These are phyloP conservation scores for Posidonia australis DNA, from an alignment of 106 monocot genomes.

Conservation along the genomic window DNA sequence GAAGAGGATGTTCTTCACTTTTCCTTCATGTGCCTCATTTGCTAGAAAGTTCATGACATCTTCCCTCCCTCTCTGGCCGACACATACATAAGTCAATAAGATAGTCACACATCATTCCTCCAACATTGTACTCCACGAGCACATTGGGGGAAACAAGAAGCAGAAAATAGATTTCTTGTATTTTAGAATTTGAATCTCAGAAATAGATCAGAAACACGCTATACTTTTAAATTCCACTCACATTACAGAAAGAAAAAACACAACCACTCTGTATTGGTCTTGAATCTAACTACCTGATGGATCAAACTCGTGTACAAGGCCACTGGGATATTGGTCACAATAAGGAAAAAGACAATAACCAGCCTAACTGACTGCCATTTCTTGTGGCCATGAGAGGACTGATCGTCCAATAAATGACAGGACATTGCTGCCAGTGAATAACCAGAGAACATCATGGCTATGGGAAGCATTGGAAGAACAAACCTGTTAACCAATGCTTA, in stretches of 20 bases:
- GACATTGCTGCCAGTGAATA: slow-evolving; percentile 59
- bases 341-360: slow-evolving; percentile 43
- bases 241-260: not conserved
- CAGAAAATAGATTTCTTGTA: too few species aligned
- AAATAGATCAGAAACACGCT: too few species aligned
- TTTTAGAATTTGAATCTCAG: too few species aligned
- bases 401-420: slow-evolving; percentile 4
- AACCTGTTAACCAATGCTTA: slow-evolving; percentile 39
- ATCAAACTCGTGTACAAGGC: slow-evolving; percentile 81
- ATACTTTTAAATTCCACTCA: not conserved
- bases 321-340: slow-evolving; percentile 80
- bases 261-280: not conserved
- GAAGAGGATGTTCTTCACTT: slow-evolving; percentile 63
- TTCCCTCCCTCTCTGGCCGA: slow-evolving; percentile 90
- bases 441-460: slow-evolving; percentile 83
- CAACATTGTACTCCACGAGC: not conserved
- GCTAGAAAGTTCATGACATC: slow-evolving; percentile 90
- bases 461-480: slow-evolving; percentile 89
- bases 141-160: too few species aligned
- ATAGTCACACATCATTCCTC: not conserved
- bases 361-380: slow-evolving; percentile 26
- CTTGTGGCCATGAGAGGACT: not conserved
- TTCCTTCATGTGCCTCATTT: slow-evolving; percentile 54
- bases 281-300: slow-evolving; percentile 57
- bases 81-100: slow-evolving; percentile 27